phyloP scores from a whole-genome alignment of 2,329 filamentous ascomycete species.

The Aphanoascus verrucosus region DNA sequence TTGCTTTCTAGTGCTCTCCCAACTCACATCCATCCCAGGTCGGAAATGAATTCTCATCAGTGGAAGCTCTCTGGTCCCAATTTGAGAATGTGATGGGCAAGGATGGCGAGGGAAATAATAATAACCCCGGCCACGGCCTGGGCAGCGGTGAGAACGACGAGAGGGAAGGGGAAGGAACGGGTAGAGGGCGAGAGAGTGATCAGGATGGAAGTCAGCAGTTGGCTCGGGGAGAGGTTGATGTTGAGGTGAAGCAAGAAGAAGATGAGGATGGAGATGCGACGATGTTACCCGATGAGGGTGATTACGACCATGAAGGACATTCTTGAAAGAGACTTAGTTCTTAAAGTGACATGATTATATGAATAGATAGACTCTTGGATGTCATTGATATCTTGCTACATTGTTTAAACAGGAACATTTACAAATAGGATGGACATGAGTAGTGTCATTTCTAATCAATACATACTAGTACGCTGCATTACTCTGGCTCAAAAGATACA shows the following conservation, averaged over 20 bases:
- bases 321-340: conserved; percentile 17
- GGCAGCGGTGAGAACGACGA: conserved; percentile 4
- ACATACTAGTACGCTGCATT: conserved; percentile 6
- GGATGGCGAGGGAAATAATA: conserved; percentile 33
- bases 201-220: neutral
- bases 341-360: conserved; percentile 11
- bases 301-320: neutral
- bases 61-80: conserved; percentile 92
- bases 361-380: too few relatives aligned
- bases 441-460: neutral
- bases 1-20: neutral
- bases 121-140: neutral
- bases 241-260: conserved; percentile 17
- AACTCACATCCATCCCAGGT: conserved; percentile 44
- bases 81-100: conserved; percentile 94
- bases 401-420: too few relatives aligned
- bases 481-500: conserved; percentile 1
- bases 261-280: conserved; percentile 9
- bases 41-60: conserved; percentile 93
- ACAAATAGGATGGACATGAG: neutral
- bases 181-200: neutral
- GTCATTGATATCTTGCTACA: too few relatives aligned
- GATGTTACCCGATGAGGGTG: neutral
- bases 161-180: neutral
- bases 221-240: neutral